Evolutionary conservation across 1,284 basidiomycete genomes (phyloP).

Genomic region (Moesziomyces sp.): DNA sequence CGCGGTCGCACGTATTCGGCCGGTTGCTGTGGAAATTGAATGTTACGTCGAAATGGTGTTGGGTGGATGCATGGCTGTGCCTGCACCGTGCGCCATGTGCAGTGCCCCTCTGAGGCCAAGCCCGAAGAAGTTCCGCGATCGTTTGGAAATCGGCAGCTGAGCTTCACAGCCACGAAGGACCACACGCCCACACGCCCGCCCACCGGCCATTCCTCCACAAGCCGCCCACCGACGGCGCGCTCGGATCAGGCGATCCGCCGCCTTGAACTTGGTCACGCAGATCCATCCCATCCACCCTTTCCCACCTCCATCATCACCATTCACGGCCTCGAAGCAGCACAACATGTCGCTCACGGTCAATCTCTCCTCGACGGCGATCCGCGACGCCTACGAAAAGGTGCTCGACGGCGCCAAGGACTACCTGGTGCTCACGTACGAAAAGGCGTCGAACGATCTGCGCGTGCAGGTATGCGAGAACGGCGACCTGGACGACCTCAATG

Average conservation of each 20-base stretch:
- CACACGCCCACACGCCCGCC: constrained; percentile 1
- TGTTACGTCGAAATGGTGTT: too few relatives aligned
- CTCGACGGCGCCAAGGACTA: constrained; percentile 77
- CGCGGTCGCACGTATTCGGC: too few relatives aligned
- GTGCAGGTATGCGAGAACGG: constrained; percentile 76
- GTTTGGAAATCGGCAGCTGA: background rate
- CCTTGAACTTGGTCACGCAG: too few relatives aligned
- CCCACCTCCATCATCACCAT: background rate
- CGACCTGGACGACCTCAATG: constrained; percentile 88
- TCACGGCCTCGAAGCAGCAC: background rate
- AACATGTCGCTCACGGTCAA: constrained; percentile 70
- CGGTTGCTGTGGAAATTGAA: too few relatives aligned
- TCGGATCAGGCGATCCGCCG: background rate
- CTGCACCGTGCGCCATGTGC: too few relatives aligned
- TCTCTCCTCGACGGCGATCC: constrained; percentile 78
- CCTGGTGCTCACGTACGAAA: constrained; percentile 86
- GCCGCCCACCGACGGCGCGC: background rate
- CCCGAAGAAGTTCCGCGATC: too few relatives aligned
- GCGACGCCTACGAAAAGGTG: constrained; percentile 64
- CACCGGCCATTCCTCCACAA: constrained; percentile 9
- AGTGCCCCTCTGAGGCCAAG: too few relatives aligned
- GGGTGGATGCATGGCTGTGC: too few relatives aligned
- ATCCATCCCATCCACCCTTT: background rate
- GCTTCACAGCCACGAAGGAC: constrained; percentile 30
- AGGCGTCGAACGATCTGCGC: constrained; percentile 86